These are phyloP conservation scores for Diospyros lotus DNA, from an alignment of 148 eudicot genomes.

Conservation along the genomic window DNA sequence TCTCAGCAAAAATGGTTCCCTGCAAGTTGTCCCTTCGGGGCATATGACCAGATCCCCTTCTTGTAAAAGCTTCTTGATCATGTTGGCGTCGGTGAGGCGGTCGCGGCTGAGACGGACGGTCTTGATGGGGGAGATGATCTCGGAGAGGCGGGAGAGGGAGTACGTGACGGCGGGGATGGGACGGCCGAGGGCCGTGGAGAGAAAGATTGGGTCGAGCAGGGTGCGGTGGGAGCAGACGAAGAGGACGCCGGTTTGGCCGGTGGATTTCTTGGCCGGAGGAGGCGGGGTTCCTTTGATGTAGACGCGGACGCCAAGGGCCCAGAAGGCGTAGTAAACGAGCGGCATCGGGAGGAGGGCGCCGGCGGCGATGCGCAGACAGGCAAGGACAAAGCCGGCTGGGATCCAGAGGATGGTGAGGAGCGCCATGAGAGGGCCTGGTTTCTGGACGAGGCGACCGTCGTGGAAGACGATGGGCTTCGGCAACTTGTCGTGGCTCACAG, in stretches of 20 bases:
- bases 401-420: slow-evolving; percentile 15
- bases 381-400: slow-evolving; percentile 13
- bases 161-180: slow-evolving; percentile 15
- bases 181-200: slow-evolving; percentile 20
- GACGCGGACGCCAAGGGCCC: slow-evolving; percentile 15
- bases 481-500: slow-evolving; percentile 9
- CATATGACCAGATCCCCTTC: slow-evolving; percentile 15
- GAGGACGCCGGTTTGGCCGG: slow-evolving; percentile 5
- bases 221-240: slow-evolving; percentile 20
- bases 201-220: slow-evolving; percentile 10
- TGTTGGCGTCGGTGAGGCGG: slow-evolving; percentile 3
- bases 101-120: slow-evolving; percentile 13
- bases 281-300: slow-evolving; percentile 19
- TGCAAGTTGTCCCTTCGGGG: slow-evolving; percentile 21
- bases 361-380: slow-evolving; percentile 5
- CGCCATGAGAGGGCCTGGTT: slow-evolving; percentile 8
- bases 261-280: slow-evolving; percentile 3
- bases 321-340: slow-evolving; percentile 3
- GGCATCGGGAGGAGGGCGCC: slow-evolving; percentile 13
- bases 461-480: slow-evolving; percentile 19
- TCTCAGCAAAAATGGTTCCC: slow-evolving; percentile 19
- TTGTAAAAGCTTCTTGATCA: slow-evolving; percentile 11
- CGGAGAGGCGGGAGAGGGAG: slow-evolving; percentile 13
- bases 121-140: slow-evolving; percentile 9
- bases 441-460: slow-evolving; percentile 17